These are phyloP conservation scores for Colletotrichum sidae DNA, from an alignment of 2,329 filamentous ascomycete genomes.

Conservation along the genomic window DNA sequence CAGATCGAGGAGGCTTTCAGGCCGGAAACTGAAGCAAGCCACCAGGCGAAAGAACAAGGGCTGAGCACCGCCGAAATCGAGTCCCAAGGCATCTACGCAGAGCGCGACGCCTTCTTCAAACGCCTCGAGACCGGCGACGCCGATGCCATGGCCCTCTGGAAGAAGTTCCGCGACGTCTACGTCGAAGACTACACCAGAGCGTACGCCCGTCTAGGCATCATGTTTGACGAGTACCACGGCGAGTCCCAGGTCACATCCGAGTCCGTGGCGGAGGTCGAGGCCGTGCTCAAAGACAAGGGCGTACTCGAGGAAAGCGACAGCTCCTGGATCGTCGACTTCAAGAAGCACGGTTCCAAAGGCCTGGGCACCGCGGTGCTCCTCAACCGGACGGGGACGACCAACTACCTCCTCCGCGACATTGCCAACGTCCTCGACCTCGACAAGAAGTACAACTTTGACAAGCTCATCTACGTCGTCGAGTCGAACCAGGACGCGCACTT, in stretches of 20 bases:
- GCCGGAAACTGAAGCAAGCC: constrained; percentile 71
- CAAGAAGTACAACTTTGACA: constrained; percentile 57
- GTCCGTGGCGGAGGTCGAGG: constrained; percentile 71
- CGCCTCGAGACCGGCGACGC: constrained; percentile 70
- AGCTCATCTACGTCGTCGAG: constrained; percentile 55
- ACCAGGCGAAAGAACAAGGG: constrained; percentile 58
- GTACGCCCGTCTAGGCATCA: constrained; percentile 70
- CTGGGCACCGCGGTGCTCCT: constrained; percentile 75
- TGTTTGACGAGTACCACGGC: constrained; percentile 74
- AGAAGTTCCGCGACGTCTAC: constrained; percentile 68
- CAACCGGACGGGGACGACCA: constrained; percentile 71
- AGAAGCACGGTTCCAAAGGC: constrained; percentile 75
- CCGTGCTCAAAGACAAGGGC: constrained; percentile 67
- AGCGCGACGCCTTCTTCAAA: constrained; percentile 72
- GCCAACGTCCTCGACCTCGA: constrained; percentile 73
- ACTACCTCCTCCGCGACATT: constrained; percentile 78
- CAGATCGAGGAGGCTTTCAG: constrained; percentile 72
- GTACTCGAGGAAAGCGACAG: constrained; percentile 74
- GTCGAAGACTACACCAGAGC: constrained; percentile 69
- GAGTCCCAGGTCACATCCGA: constrained; percentile 67
- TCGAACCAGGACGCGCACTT: constrained; percentile 51
- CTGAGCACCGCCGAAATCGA: constrained; percentile 56
- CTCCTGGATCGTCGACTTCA: constrained; percentile 76
- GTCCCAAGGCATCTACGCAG: constrained; percentile 56
- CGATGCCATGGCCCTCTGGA: constrained; percentile 67